A percentile compares a stretch with the other conserved stretches of the same genome.
These are phyloP conservation scores for Phialophora chinensis DNA, from an alignment of 2,329 filamentous ascomycete genomes.

Conservation along the genomic window DNA sequence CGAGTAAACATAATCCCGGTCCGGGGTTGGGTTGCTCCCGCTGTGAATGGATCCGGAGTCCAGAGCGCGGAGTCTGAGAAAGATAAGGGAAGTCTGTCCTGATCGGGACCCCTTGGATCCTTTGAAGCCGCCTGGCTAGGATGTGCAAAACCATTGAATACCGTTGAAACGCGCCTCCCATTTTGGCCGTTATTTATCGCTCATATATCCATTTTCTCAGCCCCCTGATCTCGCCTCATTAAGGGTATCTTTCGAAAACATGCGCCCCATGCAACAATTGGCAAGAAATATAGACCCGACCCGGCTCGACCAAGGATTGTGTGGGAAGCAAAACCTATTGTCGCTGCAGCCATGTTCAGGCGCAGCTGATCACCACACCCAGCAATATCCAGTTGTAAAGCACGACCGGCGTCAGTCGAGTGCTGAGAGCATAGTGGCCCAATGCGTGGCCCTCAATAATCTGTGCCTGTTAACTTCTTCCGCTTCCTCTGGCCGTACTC, in stretches of 20 bases:
- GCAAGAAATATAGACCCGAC: conserved; percentile 14
- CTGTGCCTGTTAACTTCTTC: conserved; percentile 24
- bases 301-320: background rate
- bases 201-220: conserved; percentile 20
- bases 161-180: background rate
- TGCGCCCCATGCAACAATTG: conserved; percentile 10
- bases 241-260: conserved; percentile 31
- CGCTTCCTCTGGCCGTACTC: conserved; percentile 33
- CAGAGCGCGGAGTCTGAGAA: background rate
- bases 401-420: conserved; percentile 15
- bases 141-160: conserved; percentile 1
- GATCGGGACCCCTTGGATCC: background rate
- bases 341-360: background rate
- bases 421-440: background rate
- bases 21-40: background rate
- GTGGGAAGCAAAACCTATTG: background rate
- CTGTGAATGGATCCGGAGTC: background rate
- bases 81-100: background rate
- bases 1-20: background rate
- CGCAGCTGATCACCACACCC: background rate
- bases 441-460: conserved; percentile 8
- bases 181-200: conserved; percentile 11
- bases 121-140: background rate
- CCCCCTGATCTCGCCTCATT: conserved; percentile 28
- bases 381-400: background rate